These are phyloP conservation scores for Suillus subalutaceus DNA, from an alignment of 768 basidiomycete species.

Conservation along the genomic window DNA sequence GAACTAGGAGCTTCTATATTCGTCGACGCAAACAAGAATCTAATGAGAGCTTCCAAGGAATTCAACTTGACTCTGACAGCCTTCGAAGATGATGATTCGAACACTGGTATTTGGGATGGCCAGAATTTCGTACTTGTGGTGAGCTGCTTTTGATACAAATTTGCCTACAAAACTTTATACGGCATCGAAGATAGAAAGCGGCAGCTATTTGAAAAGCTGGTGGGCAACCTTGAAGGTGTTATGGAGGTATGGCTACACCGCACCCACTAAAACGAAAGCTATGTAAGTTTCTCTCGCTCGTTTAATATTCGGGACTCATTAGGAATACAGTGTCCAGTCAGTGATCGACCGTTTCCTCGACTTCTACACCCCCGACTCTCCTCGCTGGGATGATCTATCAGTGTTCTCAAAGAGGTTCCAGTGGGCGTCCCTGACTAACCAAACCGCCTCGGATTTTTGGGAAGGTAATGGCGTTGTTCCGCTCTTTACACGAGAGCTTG, in stretches of 20 bases:
- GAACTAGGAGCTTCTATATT: constrained; percentile 93
- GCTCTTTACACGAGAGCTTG: constrained; percentile 68
- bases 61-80: constrained; percentile 66
- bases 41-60: constrained; percentile 75
- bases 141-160: constrained; percentile 22
- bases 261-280: constrained; percentile 58
- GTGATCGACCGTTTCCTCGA: constrained; percentile 55
- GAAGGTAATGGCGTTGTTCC: constrained; percentile 53
- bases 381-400: constrained; percentile 65
- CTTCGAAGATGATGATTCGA: constrained; percentile 51
- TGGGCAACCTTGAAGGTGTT: constrained; percentile 75
- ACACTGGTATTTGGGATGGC: constrained; percentile 85
- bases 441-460: constrained; percentile 62
- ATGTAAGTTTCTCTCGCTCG: constrained; percentile 42
- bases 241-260: constrained; percentile 73
- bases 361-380: constrained; percentile 57
- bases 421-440: constrained; percentile 52
- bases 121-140: constrained; percentile 67
- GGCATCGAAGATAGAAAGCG: constrained; percentile 43
- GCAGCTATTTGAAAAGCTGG: constrained; percentile 47
- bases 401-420: constrained; percentile 55
- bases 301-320: not conserved
- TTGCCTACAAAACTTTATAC: constrained; percentile 2
- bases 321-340: constrained; percentile 48
- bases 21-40: constrained; percentile 70